Evolutionary conservation across 2,329 filamentous ascomycete species (phyloP), one percentile per base, ranked within the genome.

Genomic region (Dendrostoma leiphaemia): DNA sequence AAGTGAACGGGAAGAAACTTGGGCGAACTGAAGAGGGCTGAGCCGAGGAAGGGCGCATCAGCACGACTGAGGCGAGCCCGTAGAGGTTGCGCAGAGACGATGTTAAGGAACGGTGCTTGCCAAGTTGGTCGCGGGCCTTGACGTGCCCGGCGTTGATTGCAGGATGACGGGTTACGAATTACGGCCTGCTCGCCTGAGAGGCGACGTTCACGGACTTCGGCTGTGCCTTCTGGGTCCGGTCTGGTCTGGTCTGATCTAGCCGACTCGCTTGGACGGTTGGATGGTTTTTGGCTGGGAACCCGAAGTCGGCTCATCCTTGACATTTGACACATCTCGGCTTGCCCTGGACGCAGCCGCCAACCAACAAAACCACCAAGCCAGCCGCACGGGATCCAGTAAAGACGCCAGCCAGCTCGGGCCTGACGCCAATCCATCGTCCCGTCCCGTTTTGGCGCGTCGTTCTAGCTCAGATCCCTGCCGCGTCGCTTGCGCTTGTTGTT

Each of bases 391-490:
- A 5, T 6, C n/a, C 38, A 41, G 21, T 12, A 21, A 32, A 7
- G 31, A 32, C 31, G 31, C 31, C 31, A 32, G 31, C 31, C 31
- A 32, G 31, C 31, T n/a, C 35, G 35, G 17, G 17, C 17, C 35
- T 38, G n/a, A 38, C 35, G 35, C 35, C 35, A 38, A 17, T n/a
- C 32, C 46, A 45, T 37, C 53, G 53, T 55, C 41, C 53, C 53
- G 53, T 55, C 53, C 53, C 53, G n/a, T n/a, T n/a, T n/a, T n/a
- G 53, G 37, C 41, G 34, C 53, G 41, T 54, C 40, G 31, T 45
- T 24, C 26, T 24, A 43, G 24, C 26, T 43, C 40, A 45, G 19
- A 48, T n/a, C 45, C 45, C 45, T 49, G 46, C 15, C 6, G 46
- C n/a, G 17, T 38, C 23, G 46, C 34, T 15, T 49, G 32, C 34